Evolutionary conservation across 202 grass and related monocot genomes (phyloP).

Genomic region (Carex sylvatica): DNA sequence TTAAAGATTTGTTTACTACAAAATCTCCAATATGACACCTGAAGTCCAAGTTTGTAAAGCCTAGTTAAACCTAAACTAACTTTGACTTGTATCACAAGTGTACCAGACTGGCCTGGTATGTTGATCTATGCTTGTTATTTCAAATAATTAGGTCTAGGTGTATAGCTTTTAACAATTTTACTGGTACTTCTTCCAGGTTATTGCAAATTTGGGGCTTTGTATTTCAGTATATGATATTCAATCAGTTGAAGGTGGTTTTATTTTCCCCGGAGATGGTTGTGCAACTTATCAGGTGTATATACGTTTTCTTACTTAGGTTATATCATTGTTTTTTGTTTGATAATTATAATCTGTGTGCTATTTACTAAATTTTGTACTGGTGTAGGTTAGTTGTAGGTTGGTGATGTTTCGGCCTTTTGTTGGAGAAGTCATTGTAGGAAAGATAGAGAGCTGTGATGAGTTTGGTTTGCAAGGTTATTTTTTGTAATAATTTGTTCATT

Average conservation of each 20-base stretch:
- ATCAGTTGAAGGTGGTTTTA: slow-evolving; percentile 64
- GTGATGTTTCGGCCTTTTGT: slow-evolving; percentile 79
- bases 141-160: slow-evolving; percentile 8
- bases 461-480: slow-evolving; percentile 62
- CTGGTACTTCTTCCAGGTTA: slow-evolving; percentile 41
- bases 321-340: not conserved
- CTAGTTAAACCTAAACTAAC: not conserved
- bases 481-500: not conserved
- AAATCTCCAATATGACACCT: not conserved
- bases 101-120: not conserved
- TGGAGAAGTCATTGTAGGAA: slow-evolving; percentile 79
- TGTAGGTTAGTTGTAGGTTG: slow-evolving; percentile 72
- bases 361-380: slow-evolving; percentile 26
- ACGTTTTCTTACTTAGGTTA: not conserved
- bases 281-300: slow-evolving; percentile 62
- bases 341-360: not conserved
- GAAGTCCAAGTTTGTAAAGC: not conserved
- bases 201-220: slow-evolving; percentile 68
- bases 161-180: slow-evolving; percentile 13
- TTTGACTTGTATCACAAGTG: not conserved
- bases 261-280: slow-evolving; percentile 68
- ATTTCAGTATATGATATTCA: slow-evolving; percentile 74
- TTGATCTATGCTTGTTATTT: not conserved
- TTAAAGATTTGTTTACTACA: not conserved
- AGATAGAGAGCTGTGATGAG: slow-evolving; percentile 72